phyloP scores from a whole-genome alignment of 805 yeast genomes.

The Candida chilensis region DNA sequence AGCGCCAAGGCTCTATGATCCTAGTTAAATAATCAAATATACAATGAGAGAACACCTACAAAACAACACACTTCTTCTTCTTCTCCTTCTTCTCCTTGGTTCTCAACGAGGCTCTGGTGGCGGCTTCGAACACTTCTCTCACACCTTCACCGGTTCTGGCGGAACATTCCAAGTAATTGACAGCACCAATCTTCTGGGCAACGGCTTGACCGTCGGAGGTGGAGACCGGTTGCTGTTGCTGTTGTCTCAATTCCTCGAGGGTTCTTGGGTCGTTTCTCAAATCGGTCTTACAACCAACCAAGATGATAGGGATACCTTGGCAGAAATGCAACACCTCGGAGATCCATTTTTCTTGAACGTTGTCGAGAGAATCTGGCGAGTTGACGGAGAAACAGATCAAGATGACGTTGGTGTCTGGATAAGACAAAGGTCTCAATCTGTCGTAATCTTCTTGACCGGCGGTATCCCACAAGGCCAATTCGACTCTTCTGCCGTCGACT shows the following conservation, averaged over 20 bases:
- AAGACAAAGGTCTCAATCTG: slow-evolving; percentile 82
- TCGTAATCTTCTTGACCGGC: slow-evolving; percentile 98
- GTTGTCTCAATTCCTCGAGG: slow-evolving; percentile 63
- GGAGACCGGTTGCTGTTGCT: slow-evolving; percentile 74
- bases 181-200: slow-evolving; percentile 84
- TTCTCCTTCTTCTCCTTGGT: slow-evolving; percentile 51
- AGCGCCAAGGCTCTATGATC: too few species aligned
- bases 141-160: slow-evolving; percentile 90
- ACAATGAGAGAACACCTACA: slow-evolving; percentile 25
- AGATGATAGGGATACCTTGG: slow-evolving; percentile 85
- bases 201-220: slow-evolving; percentile 78
- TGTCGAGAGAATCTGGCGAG: slow-evolving; percentile 85
- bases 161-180: slow-evolving; percentile 83
- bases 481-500: slow-evolving; percentile 85
- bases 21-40: background rate
- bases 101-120: slow-evolving; percentile 83
- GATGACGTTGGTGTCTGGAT: slow-evolving; percentile 89
- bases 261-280: slow-evolving; percentile 76
- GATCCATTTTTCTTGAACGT: slow-evolving; percentile 94
- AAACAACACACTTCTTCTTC: slow-evolving; percentile 65
- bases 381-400: slow-evolving; percentile 88
- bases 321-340: slow-evolving; percentile 91
- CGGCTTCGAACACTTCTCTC: slow-evolving; percentile 86
- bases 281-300: slow-evolving; percentile 90
- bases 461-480: slow-evolving; percentile 94